These are phyloP conservation scores for Aphanomyces euteiches DNA, from an alignment of 352 stramenopile genomes.

Conservation along the genomic window DNA sequence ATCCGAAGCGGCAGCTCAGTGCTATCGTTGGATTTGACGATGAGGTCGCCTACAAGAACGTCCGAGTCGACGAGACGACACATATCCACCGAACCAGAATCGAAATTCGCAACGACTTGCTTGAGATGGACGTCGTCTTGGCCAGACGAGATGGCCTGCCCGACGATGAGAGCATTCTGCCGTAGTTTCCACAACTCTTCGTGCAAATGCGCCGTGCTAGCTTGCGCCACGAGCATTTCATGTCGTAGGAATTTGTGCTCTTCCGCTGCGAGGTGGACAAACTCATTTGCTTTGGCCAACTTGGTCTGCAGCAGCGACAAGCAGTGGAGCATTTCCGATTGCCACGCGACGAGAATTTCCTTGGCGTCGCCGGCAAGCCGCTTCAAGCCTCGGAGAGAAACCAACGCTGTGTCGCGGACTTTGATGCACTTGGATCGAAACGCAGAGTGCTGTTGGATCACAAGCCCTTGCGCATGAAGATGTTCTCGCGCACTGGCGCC, in stretches of 20 bases:
- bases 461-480: constrained; percentile 46
- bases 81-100: neutral
- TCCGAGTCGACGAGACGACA: constrained; percentile 35
- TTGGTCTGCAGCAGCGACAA: constrained; percentile 20
- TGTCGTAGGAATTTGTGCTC: constrained; percentile 54
- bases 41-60: constrained; percentile 52
- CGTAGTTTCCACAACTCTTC: constrained; percentile 62
- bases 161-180: constrained; percentile 56
- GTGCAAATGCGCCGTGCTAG: constrained; percentile 56
- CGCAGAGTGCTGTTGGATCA: neutral
- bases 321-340: constrained; percentile 21
- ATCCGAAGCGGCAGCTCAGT: constrained; percentile 40
- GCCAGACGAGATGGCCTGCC: constrained; percentile 40
- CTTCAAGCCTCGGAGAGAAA: neutral
- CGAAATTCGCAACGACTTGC: neutral
- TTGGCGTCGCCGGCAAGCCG: constrained; percentile 5
- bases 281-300: constrained; percentile 28
- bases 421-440: constrained; percentile 1
- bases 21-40: constrained; percentile 38
- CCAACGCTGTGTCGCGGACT: neutral
- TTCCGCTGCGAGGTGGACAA: constrained; percentile 44
- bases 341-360: constrained; percentile 27
- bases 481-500: constrained; percentile 57
- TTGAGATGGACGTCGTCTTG: neutral
- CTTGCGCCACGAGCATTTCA: constrained; percentile 43